phyloP scores from a whole-genome alignment of 1,284 basidiomycete species.

The Apiotrichum mycotoxinovorans region DNA sequence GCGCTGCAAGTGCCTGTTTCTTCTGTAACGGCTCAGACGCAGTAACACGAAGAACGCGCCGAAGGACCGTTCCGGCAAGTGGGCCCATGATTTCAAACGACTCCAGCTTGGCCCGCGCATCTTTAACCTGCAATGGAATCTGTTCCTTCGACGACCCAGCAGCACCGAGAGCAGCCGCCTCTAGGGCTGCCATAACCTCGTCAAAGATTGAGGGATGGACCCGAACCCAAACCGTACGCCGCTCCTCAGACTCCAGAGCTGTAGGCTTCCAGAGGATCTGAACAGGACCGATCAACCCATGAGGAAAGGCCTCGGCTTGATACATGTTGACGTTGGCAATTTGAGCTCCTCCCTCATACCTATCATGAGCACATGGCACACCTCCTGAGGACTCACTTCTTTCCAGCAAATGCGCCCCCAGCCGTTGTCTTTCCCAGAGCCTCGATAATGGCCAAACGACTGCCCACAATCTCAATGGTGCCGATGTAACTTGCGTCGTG shows the following conservation, averaged over 20 bases:
- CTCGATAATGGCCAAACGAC: slow-evolving; percentile 57
- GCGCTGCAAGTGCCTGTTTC: slow-evolving; percentile 63
- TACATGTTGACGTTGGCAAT: slow-evolving; percentile 44
- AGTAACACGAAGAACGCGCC: slow-evolving; percentile 62
- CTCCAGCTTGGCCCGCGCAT: slow-evolving; percentile 67
- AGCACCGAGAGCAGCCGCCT: slow-evolving; percentile 38
- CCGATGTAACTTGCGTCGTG: slow-evolving; percentile 83
- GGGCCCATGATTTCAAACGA: slow-evolving; percentile 84
- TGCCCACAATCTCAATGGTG: slow-evolving; percentile 67
- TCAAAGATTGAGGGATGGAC: slow-evolving; percentile 70
- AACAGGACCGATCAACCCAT: slow-evolving; percentile 64
- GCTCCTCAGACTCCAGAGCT: slow-evolving; percentile 11
- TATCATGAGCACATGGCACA: slow-evolving; percentile 44
- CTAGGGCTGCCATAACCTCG: slow-evolving; percentile 57
- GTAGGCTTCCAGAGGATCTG: slow-evolving; percentile 67
- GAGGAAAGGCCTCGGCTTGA: slow-evolving; percentile 58
- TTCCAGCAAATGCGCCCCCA: slow-evolving; percentile 35
- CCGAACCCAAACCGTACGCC: slow-evolving; percentile 62
- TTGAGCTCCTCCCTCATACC: slow-evolving; percentile 58
- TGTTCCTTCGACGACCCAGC: background rate
- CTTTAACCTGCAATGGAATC: slow-evolving; percentile 59
- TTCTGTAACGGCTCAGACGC: slow-evolving; percentile 42
- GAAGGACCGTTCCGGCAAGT: slow-evolving; percentile 70
- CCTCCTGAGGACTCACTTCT: slow-evolving; percentile 29
- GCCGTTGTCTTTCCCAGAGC: slow-evolving; percentile 51